Evolutionary conservation across 1,284 basidiomycete species (phyloP).

Genomic region (Flammula alnicola): DNA sequence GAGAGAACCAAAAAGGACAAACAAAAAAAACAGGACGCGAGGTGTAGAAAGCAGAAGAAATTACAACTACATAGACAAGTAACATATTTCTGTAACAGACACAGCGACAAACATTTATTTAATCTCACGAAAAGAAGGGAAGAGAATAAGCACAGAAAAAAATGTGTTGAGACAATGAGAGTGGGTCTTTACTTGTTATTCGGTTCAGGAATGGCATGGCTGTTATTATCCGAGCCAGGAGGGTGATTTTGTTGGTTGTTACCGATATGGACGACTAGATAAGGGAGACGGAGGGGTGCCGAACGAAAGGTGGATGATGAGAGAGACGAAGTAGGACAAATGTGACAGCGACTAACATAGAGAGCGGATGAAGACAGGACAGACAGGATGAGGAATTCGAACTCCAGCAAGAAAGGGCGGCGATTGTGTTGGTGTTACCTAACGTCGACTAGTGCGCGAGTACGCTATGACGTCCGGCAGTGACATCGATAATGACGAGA

Average conservation of each 20-base stretch:
- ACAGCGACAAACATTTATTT: constrained; percentile 5
- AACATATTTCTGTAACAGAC: constrained; percentile 4
- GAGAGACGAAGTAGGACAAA: constrained; percentile 1
- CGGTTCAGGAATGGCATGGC: not conserved
- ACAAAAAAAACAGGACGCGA: constrained; percentile 1
- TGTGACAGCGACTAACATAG: constrained; percentile 2
- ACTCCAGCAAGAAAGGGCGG: constrained; percentile 5
- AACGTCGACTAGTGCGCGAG: not conserved
- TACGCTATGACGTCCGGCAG: too few species aligned
- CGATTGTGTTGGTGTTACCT: not conserved
- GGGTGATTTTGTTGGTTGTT: constrained; percentile 1
- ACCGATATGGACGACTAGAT: not conserved
- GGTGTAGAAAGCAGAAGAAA: constrained; percentile 11
- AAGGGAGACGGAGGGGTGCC: not conserved
- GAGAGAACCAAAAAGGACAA: constrained; percentile 1
- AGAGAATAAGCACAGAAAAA: constrained; percentile 8
- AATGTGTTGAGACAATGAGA: not conserved
- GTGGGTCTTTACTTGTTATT: not conserved
- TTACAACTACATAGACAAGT: constrained; percentile 22
- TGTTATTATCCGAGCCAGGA: not conserved
- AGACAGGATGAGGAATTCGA: not conserved
- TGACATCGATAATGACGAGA: not conserved
- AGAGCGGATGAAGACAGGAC: not conserved
- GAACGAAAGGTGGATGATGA: too few species aligned
- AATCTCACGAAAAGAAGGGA: constrained; percentile 6